Base-by-base conservation (phyloP, 805 yeast species). In the Scheffersomyces coipomensis region DNA sequence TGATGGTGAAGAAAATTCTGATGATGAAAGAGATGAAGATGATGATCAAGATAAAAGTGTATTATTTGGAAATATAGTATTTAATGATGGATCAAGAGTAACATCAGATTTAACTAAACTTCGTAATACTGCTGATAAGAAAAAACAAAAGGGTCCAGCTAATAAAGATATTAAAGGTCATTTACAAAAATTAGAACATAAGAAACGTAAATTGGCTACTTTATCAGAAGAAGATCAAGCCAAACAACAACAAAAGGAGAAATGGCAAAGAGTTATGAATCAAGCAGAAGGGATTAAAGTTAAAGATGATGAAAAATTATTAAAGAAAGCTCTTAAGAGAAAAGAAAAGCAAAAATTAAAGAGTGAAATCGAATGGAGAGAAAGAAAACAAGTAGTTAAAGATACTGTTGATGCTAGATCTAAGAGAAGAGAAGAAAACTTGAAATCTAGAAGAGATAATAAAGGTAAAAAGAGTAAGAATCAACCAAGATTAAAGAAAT, bases 331-430 rank as follows among this genome's bases (percentile, higher is more conserved):
- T 2, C 63, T 91, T 45, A 89, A 85, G 68, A 76, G 85, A 52
- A 87, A 88, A 58, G 91, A 88, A 52, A 80, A 85, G 45, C 75
- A 76, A 56, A 93, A 93, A 71, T 77, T 86, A 55, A 87, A 83
- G 69, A 84, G 95, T 42, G 96, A 88, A 53, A 69, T 79, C 37
- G 96, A 91, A 62, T 93, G 99, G 99, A 76, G 69, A 48, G 97
- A 91, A 37, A 79, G 99, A 49, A 83, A 86, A 58, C 85, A 83
- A 51, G 75, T 75, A 26, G 96, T 93, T 11, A 78, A 79, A 42
- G 86, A 83, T 50, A 81, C 83, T 27, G 82, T 85, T 37, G 75
- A 81, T 34, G 86, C 83, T 13, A 84, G 85, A 53, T 81, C 78
- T 46, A 87, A 88, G 68, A 85, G 93, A 73, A 81, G 98, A 62